Conservation (phyloP, 2,329 filamentous ascomycete genomes). For the Escovopsis weberi region DNA sequence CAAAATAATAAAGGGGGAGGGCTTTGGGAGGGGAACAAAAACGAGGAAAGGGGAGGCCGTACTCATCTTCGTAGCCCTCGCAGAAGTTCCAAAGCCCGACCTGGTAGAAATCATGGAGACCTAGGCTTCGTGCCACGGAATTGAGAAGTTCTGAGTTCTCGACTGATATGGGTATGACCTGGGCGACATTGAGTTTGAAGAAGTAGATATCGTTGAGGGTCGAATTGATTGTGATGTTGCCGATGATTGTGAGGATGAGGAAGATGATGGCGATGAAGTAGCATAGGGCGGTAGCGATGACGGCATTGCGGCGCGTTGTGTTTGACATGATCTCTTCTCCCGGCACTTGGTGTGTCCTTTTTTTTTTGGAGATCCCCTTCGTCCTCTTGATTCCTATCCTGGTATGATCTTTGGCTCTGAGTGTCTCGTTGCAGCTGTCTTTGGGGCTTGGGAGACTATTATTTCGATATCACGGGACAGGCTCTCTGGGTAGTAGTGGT, state of each 20-base stretch:
- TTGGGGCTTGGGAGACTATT: no score
- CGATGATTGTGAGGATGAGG: conserved; percentile 64
- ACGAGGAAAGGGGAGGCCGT: conserved; percentile 2
- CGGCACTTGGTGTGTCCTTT: no score
- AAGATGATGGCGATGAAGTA: conserved; percentile 67
- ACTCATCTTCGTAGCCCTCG: conserved; percentile 62
- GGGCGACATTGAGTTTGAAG: conserved; percentile 66
- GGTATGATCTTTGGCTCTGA: no score
- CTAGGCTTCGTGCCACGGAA: conserved; percentile 71
- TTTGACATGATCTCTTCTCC: no score
- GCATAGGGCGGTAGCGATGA: conserved; percentile 49
- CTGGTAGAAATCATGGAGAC: conserved; percentile 87
- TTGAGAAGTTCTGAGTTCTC: conserved; percentile 67
- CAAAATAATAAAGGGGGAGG: no score
- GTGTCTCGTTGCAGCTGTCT: no score
- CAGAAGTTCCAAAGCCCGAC: conserved; percentile 88
- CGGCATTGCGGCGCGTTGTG: conserved; percentile 38
- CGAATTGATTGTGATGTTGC: conserved; percentile 49
- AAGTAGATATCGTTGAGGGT: conserved; percentile 64
- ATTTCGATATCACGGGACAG: no score
- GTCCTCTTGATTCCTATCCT: no score
- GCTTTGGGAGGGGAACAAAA: not conserved
- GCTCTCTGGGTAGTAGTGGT: no score
- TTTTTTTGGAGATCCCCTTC: no score
- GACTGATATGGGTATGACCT: conserved; percentile 62